Base-by-base conservation (phyloP, 2,329 filamentous ascomycete genomes). In the Pseudogymnoascus sp. region DNA sequence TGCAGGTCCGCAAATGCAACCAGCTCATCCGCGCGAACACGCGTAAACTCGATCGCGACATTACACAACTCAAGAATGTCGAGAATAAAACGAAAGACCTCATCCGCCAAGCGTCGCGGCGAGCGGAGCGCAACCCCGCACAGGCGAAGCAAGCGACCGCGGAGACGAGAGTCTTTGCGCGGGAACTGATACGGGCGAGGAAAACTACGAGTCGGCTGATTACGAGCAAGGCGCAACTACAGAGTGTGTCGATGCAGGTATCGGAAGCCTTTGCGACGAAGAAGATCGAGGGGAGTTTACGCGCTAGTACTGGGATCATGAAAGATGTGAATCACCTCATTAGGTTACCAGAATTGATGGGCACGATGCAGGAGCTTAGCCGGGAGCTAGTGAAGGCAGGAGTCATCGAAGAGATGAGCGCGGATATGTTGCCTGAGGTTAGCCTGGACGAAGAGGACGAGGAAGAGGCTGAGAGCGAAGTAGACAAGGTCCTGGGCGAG, bases 401-500 rank as follows among this genome's bases (percentile, higher is more conserved):
- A 13, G 92, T 99, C 65, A 95, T 97, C 62, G 92, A 97, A 78
- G 94, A 99, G 77, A 96, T 97, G 89, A 85, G 95, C 3, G 89
- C 86, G 55, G 92, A 97, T 71, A 85, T 81, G 41, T 76, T 97
- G 65, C 90, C 91, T n/a, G 82, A 86, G 65, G 86, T 91, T 61
- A 74, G 86, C 58, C 77, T 90, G 57, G 85, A 87, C 61, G 84
- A 89, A 61, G 89, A 90, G 63, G 79, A 84, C 61, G 89, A 92
- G 67, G 88, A 85, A 5, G 86, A 90, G 72, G 85, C 81, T 1
- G 86, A 90, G 72, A 82, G 79, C 3, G 92, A 97, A 78, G 90
- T 97, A 8, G 92, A 97, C 70, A 95, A 92, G 79, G 86, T 97
- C 10, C 77, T 99, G 23, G 86, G 89, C 2, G 94, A 97, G 77